Evolutionary conservation across 352 stramenopile species (phyloP).

Genomic region (Pythium catenulatum): DNA sequence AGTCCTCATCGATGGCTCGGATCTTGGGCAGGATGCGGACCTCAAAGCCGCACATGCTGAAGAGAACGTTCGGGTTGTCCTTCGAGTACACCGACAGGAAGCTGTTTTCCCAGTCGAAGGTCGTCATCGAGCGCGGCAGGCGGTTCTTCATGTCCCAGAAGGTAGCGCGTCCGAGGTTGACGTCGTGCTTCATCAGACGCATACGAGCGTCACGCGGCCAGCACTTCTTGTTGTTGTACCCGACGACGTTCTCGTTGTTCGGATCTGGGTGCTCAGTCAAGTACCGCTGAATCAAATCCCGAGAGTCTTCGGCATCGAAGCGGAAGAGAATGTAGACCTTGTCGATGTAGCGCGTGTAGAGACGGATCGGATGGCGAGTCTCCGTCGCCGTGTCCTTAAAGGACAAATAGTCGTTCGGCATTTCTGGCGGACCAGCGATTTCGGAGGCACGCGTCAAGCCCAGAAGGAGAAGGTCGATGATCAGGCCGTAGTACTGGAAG

Average conservation of each 20-base stretch:
- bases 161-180: conserved; percentile 98
- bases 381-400: conserved; percentile 98
- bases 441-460: conserved; percentile 98
- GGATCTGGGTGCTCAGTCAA: conserved; percentile 99
- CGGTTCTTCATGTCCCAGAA: conserved; percentile 99
- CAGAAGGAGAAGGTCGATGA: conserved; percentile 98
- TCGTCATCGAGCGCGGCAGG: conserved; percentile 98
- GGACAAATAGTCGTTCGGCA: conserved; percentile 99
- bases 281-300: conserved; percentile 99
- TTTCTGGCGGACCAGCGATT: conserved; percentile 97
- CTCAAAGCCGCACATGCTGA: conserved; percentile 99
- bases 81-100: conserved; percentile 99
- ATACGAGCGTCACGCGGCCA: conserved; percentile 99
- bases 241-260: conserved; percentile 99
- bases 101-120: conserved; percentile 99
- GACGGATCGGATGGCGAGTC: conserved; percentile 98
- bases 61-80: conserved; percentile 99
- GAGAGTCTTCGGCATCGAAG: conserved; percentile 98
- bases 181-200: conserved; percentile 99
- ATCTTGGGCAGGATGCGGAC: conserved; percentile 96
- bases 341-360: conserved; percentile 99
- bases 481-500: conserved; percentile 99
- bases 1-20: conserved; percentile 94
- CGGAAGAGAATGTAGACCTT: conserved; percentile 99
- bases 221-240: conserved; percentile 99